Evolutionary conservation across 495 filamentous ascomycete genomes (phyloP).

Genomic region (Rhizodiscina lignyota): DNA sequence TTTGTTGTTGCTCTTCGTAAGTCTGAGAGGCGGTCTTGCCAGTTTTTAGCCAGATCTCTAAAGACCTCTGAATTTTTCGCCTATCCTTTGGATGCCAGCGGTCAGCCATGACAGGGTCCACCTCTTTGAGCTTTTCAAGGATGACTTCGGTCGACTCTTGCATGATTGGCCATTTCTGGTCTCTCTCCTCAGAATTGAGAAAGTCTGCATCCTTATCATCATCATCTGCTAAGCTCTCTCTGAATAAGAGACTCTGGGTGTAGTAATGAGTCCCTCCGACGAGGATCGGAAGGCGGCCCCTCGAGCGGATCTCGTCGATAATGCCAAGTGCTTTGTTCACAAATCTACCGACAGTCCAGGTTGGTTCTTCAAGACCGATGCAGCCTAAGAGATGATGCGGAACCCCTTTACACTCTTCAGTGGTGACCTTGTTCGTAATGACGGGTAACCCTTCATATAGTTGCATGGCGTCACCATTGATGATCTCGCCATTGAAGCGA

Average conservation of each 20-base stretch:
- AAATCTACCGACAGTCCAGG: conserved; percentile 72
- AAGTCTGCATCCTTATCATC: conserved; percentile 13
- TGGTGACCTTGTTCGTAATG: conserved; percentile 83
- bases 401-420: conserved; percentile 58
- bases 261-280: conserved; percentile 96
- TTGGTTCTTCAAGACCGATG: conserved; percentile 51
- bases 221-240: conserved; percentile 39
- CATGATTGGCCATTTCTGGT: conserved; percentile 50
- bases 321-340: conserved; percentile 45
- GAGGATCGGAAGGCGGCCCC: conserved; percentile 71
- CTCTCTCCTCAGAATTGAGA: conserved; percentile 8
- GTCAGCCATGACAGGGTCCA: conserved; percentile 80
- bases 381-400: conserved; percentile 80
- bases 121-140: conserved; percentile 49
- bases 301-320: conserved; percentile 58
- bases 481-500: conserved; percentile 79
- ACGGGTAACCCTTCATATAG: conserved; percentile 87
- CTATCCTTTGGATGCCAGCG: conserved; percentile 88
- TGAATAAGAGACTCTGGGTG: conserved; percentile 69
- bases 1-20: conserved; percentile 54
- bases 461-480: conserved; percentile 99
- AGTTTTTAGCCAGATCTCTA: conserved; percentile 75
- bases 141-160: conserved; percentile 51
- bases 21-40: conserved; percentile 70
- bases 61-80: conserved; percentile 75